These are phyloP conservation scores for Colletotrichum sp. DNA, from an alignment of 2,329 filamentous ascomycete genomes.

Conservation along the genomic window DNA sequence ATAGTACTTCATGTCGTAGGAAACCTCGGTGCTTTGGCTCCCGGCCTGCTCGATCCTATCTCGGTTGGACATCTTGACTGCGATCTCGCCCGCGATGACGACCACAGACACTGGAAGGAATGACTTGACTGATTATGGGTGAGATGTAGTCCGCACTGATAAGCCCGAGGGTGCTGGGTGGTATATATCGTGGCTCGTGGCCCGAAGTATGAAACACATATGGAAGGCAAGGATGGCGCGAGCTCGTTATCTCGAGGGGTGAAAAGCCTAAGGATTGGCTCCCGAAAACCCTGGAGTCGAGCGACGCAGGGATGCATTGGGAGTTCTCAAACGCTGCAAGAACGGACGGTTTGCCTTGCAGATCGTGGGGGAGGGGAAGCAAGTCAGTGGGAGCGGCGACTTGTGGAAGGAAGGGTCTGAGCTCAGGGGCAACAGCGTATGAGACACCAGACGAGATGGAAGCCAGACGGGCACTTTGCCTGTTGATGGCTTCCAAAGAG, in stretches of 20 bases:
- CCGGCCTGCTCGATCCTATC: slow-evolving; percentile 39
- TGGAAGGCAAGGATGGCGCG: not conserved
- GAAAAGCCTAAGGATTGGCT: not conserved
- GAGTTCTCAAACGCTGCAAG: slow-evolving; percentile 1
- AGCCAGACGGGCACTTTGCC: not conserved
- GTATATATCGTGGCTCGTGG: slow-evolving; percentile 1
- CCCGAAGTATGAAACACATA: slow-evolving; percentile 8
- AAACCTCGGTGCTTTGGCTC: slow-evolving; percentile 23
- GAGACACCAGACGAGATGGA: slow-evolving; percentile 9
- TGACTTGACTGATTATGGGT: not conserved
- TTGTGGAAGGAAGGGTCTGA: not conserved
- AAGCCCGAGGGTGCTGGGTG: not conserved
- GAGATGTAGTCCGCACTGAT: not conserved
- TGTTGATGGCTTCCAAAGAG: not conserved
- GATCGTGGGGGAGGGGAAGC: not conserved
- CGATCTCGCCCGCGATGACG: not conserved
- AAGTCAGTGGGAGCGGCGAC: not conserved
- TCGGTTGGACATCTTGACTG: slow-evolving; percentile 30
- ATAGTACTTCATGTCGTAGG: slow-evolving; percentile 8
- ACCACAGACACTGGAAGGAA: not conserved
- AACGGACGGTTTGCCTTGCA: not conserved
- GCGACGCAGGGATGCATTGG: slow-evolving; percentile 1
- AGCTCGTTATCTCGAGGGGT: slow-evolving; percentile 1
- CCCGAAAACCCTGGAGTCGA: not conserved
- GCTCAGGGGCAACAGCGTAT: not conserved